A percentile compares a stretch with the other conserved stretches of the same genome.
Evolutionary conservation across 768 basidiomycete genomes (phyloP).

Genomic region (Pleurotus djamor): DNA sequence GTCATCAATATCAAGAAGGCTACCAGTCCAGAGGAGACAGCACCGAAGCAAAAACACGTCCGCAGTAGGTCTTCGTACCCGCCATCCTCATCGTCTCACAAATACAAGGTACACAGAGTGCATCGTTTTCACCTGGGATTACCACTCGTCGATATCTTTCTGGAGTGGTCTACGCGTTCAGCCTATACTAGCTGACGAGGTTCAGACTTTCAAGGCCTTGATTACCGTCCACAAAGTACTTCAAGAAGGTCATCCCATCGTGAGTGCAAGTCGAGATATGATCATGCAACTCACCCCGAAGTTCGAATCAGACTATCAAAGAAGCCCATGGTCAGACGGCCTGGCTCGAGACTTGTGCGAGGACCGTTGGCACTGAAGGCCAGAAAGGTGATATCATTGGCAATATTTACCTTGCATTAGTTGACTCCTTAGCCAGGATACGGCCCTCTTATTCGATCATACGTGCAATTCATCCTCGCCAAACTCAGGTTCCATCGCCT

Average conservation of each 20-base stretch:
- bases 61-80: constrained; percentile 64
- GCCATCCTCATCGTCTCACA: constrained; percentile 2
- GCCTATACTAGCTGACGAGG: constrained; percentile 94
- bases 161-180: constrained; percentile 98
- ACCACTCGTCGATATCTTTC: constrained; percentile 95
- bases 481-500: constrained; percentile 96
- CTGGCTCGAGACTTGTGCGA: constrained; percentile 96
- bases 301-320: constrained; percentile 73
- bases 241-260: constrained; percentile 96
- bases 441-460: constrained; percentile 88
- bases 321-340: constrained; percentile 96
- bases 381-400: constrained; percentile 54
- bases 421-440: constrained; percentile 58
- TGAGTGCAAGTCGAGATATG: constrained; percentile 29
- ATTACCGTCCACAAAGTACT: constrained; percentile 98
- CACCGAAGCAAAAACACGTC: constrained; percentile 99
- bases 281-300: constrained; percentile 8
- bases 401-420: not conserved
- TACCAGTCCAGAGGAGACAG: constrained; percentile 90
- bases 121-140: constrained; percentile 99
- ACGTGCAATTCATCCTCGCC: constrained; percentile 92
- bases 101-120: constrained; percentile 59
- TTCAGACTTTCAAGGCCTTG: constrained; percentile 97
- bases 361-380: constrained; percentile 80
- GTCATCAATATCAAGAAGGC: constrained; percentile 98